Conservation (phyloP, 1,139 yeast genomes). For the Kodamaea sp. region DNA sequence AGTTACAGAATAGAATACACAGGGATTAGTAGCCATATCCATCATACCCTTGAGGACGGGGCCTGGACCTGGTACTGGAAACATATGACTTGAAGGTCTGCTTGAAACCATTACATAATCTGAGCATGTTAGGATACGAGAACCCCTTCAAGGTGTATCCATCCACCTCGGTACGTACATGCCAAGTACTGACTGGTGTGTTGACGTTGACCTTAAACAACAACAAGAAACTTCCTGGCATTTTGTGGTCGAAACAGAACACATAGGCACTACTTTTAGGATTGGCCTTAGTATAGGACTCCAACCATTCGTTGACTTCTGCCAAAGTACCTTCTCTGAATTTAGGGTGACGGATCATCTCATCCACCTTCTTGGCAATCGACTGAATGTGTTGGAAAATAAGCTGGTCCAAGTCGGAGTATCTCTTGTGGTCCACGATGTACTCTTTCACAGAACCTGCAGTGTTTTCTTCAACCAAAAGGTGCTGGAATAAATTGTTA, state of each 20-base stretch:
- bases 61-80: constrained; percentile 17
- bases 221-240: constrained; percentile 89
- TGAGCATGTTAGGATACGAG: constrained; percentile 82
- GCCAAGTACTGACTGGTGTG: constrained; percentile 82
- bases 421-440: constrained; percentile 67
- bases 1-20: constrained; percentile 8
- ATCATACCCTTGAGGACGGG: constrained; percentile 24
- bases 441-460: constrained; percentile 59
- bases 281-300: constrained; percentile 87
- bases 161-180: constrained; percentile 82
- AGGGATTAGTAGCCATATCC: constrained; percentile 29
- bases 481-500: constrained; percentile 86
- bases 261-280: constrained; percentile 90
- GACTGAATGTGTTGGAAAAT: constrained; percentile 87
- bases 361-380: constrained; percentile 80
- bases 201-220: constrained; percentile 77
- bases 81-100: constrained; percentile 46
- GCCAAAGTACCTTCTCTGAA: constrained; percentile 79
- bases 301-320: constrained; percentile 86
- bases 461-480: constrained; percentile 76
- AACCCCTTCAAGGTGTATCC: constrained; percentile 82
- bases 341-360: constrained; percentile 84
- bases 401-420: constrained; percentile 89
- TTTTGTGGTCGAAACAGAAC: constrained; percentile 85
- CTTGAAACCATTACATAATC: constrained; percentile 94